phyloP scores from a whole-genome alignment of 768 basidiomycete genomes.

The Pisolithus tinctorius region DNA sequence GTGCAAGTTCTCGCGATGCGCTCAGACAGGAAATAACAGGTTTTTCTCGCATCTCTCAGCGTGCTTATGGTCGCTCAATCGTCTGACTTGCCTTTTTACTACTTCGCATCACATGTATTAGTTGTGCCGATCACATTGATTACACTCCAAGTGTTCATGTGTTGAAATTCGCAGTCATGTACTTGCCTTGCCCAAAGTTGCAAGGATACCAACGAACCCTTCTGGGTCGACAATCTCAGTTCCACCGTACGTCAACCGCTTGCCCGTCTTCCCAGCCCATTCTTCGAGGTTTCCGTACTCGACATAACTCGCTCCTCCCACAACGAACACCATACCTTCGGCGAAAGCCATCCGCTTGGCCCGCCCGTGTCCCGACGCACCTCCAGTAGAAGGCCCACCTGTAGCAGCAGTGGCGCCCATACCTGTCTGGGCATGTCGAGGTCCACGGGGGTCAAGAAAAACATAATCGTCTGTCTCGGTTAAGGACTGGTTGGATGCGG shows the following conservation, averaged over 20 bases:
- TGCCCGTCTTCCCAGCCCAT: slow-evolving; percentile 80
- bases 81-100: background rate
- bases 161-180: slow-evolving; percentile 13
- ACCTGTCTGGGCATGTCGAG: slow-evolving; percentile 43
- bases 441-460: slow-evolving; percentile 86
- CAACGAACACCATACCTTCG: slow-evolving; percentile 89
- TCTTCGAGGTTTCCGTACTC: slow-evolving; percentile 96
- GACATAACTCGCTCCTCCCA: slow-evolving; percentile 95
- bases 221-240: slow-evolving; percentile 92
- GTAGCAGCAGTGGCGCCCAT: slow-evolving; percentile 40
- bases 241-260: slow-evolving; percentile 87
- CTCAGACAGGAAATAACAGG: slow-evolving; percentile 37
- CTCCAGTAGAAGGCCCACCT: slow-evolving; percentile 36
- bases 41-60: background rate
- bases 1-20: slow-evolving; percentile 76
- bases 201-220: slow-evolving; percentile 71
- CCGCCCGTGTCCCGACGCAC: slow-evolving; percentile 30
- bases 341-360: slow-evolving; percentile 66
- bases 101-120: background rate
- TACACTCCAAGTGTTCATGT: slow-evolving; percentile 20
- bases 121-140: background rate
- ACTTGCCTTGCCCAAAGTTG: slow-evolving; percentile 47
- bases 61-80: slow-evolving; percentile 18
- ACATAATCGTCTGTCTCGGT: slow-evolving; percentile 96
- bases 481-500: slow-evolving; percentile 89